Evolutionary conservation across 2,329 filamentous ascomycete genomes (phyloP).

Genomic region (Kalaharituber pfeilii): DNA sequence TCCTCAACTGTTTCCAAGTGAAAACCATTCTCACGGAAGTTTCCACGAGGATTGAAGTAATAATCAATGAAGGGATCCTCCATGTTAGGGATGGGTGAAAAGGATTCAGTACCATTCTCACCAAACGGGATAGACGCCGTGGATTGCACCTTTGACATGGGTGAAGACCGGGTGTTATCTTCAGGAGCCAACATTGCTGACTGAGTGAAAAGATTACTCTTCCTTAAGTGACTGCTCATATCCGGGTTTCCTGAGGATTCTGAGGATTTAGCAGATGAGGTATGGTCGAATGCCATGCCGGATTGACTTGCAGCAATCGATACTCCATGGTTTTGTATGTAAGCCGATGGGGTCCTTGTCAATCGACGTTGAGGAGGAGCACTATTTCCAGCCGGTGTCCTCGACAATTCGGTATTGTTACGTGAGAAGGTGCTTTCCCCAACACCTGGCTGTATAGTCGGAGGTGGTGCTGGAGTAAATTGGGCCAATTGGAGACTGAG

Average conservation of each 20-base stretch:
- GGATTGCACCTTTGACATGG: not conserved
- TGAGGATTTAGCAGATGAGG: not conserved
- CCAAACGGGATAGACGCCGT: not conserved
- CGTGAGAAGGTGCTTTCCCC: not conserved
- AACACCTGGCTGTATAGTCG: not conserved
- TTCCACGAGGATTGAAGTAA: not conserved
- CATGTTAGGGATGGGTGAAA: not conserved
- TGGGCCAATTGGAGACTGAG: not conserved
- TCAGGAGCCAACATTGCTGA: not conserved
- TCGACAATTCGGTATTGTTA: not conserved
- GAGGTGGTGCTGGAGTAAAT: not conserved
- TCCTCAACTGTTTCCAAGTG: not conserved
- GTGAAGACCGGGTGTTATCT: not conserved
- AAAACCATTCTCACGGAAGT: not conserved
- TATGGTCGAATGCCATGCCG: not conserved
- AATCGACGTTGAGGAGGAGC: not conserved
- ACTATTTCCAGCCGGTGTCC: not conserved
- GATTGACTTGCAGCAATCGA: not conserved
- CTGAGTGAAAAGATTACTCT: not conserved
- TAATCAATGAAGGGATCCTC: not conserved
- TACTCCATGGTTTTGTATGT: not conserved
- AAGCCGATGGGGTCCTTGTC: not conserved
- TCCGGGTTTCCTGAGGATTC: not conserved
- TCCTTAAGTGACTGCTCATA: not conserved
- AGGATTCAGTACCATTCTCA: not conserved